phyloP scores from a whole-genome alignment of 345 rosid species.

The Salix suchowensis region DNA sequence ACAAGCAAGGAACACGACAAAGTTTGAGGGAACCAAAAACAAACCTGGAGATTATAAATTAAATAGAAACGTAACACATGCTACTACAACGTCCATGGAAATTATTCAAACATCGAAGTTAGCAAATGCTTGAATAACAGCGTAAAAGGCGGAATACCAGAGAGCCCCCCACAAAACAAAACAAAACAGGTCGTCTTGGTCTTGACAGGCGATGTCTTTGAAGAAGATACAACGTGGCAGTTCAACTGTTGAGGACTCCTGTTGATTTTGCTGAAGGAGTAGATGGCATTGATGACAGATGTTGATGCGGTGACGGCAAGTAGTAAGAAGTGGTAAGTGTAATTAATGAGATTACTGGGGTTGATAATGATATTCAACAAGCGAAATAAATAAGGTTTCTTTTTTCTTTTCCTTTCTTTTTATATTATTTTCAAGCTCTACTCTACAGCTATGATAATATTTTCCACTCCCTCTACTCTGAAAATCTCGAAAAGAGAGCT shows the following conservation, averaged over 20 bases:
- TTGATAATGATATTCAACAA: slow-evolving; percentile 14
- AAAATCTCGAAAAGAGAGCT: slow-evolving; percentile 46
- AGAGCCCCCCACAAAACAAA: not conserved
- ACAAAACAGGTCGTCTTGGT: slow-evolving; percentile 11
- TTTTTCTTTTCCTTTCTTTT: too few relatives aligned
- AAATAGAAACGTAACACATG: slow-evolving; percentile 17
- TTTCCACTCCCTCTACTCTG: not conserved
- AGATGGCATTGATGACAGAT: not conserved
- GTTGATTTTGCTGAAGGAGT: not conserved
- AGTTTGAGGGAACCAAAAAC: not conserved
- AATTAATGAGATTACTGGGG: slow-evolving; percentile 34
- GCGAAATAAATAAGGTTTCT: not conserved
- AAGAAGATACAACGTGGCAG: not conserved
- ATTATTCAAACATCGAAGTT: slow-evolving; percentile 39
- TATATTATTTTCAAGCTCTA: too few relatives aligned
- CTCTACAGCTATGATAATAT: too few relatives aligned
- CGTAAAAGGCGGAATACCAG: slow-evolving; percentile 47
- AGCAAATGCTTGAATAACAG: slow-evolving; percentile 23
- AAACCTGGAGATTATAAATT: not conserved
- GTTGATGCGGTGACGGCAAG: slow-evolving; percentile 1
- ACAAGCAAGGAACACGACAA: slow-evolving; percentile 44
- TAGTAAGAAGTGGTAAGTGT: slow-evolving; percentile 43
- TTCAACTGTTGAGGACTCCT: not conserved
- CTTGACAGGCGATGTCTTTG: slow-evolving; percentile 12
- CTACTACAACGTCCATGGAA: not conserved